Evolutionary conservation across 1,284 basidiomycete genomes (phyloP).

Genomic region (Amylostereum areolatum): DNA sequence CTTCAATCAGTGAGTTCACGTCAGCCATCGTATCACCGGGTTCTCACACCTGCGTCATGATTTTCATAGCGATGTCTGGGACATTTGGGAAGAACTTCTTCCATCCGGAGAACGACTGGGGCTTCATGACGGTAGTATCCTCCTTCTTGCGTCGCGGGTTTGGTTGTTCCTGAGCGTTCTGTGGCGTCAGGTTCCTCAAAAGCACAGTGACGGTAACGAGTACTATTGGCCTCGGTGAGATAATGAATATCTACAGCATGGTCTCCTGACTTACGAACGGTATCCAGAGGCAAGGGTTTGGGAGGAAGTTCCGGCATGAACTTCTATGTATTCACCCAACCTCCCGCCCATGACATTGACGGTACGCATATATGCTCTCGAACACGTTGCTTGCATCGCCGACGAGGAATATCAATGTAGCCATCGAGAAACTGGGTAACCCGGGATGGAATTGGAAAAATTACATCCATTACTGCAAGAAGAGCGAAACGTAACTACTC

Average conservation of each 20-base stretch:
- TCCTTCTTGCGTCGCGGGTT: background rate
- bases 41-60: background rate
- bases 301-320: conserved; percentile 21
- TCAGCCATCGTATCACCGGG: background rate
- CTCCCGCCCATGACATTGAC: conserved; percentile 17
- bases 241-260: background rate
- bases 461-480: conserved; percentile 3
- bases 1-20: conserved; percentile 16
- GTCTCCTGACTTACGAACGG: background rate
- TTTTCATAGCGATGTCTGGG: background rate
- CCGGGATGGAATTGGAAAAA: conserved; percentile 14
- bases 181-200: conserved; percentile 8
- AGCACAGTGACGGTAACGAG: conserved; percentile 5
- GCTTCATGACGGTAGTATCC: conserved; percentile 17
- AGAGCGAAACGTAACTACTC: background rate
- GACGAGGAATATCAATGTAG: background rate
- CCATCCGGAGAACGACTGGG: conserved; percentile 22
- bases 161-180: background rate
- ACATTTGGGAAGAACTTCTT: conserved; percentile 9
- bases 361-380: background rate
- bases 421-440: conserved; percentile 20
- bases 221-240: conserved; percentile 12
- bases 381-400: background rate
- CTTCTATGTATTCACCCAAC: conserved; percentile 15
- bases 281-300: conserved; percentile 17